Evolutionary conservation across 257 asterid species (phyloP).

Genomic region (Datura wrightii): DNA sequence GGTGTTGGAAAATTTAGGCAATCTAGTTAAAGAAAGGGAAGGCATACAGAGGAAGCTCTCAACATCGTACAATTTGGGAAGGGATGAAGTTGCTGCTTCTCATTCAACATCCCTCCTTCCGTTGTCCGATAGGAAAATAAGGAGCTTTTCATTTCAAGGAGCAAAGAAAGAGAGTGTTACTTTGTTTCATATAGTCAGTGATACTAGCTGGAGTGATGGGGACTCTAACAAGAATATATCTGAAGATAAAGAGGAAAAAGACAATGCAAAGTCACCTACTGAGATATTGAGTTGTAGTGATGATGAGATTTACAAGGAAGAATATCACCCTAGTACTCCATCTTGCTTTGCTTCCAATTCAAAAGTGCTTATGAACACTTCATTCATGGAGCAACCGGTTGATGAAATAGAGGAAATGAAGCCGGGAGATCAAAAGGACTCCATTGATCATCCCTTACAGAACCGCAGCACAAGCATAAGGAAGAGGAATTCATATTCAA

Average conservation of each 20-base stretch:
- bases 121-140: slow-evolving; percentile 46
- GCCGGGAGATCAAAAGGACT: slow-evolving; percentile 29
- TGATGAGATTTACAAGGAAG: slow-evolving; percentile 46
- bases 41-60: slow-evolving; percentile 74
- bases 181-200: slow-evolving; percentile 59
- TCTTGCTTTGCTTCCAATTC: slow-evolving; percentile 40
- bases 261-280: slow-evolving; percentile 48
- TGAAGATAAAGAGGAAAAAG: slow-evolving; percentile 37
- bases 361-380: background rate
- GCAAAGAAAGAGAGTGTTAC: slow-evolving; percentile 67
- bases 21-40: slow-evolving; percentile 72
- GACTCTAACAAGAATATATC: slow-evolving; percentile 31
- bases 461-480: slow-evolving; percentile 49
- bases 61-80: slow-evolving; percentile 79
- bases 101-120: slow-evolving; percentile 61
- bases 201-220: slow-evolving; percentile 42
- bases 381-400: slow-evolving; percentile 5
- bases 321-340: slow-evolving; percentile 30
- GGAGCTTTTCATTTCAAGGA: slow-evolving; percentile 70
- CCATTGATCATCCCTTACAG: slow-evolving; percentile 26
- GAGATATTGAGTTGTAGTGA: slow-evolving; percentile 48
- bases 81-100: slow-evolving; percentile 50
- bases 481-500: slow-evolving; percentile 68
- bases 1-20: slow-evolving; percentile 58
- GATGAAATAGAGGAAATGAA: slow-evolving; percentile 50